phyloP scores from a whole-genome alignment of 2,329 filamentous ascomycete species.

The Botrytis porri region DNA sequence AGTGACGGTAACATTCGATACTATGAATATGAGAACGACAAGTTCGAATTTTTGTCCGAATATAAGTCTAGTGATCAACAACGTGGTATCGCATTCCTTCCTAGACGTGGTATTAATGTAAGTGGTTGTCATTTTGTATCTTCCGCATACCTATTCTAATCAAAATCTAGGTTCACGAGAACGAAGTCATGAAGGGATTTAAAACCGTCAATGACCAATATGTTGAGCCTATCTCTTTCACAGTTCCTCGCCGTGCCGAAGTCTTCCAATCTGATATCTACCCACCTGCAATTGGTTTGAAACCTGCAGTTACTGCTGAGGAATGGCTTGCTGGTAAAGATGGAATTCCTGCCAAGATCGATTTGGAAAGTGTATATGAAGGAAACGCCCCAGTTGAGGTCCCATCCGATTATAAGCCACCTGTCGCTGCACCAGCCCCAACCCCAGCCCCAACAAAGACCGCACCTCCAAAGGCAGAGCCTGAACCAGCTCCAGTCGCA shows the following conservation, averaged over 20 bases:
- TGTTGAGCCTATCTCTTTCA: conserved; percentile 96
- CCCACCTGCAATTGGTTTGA: conserved; percentile 76
- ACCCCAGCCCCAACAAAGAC: conserved; percentile 45
- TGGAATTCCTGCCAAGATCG: conserved; percentile 83
- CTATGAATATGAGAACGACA: conserved; percentile 97
- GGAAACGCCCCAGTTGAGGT: conserved; percentile 78
- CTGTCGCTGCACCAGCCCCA: conserved; percentile 44
- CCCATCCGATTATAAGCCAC: conserved; percentile 62
- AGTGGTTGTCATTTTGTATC: conserved; percentile 33
- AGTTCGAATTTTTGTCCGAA: conserved; percentile 95
- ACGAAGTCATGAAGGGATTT: conserved; percentile 92
- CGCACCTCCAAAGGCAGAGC: conserved; percentile 50
- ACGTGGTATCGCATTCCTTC: conserved; percentile 89
- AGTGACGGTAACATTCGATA: conserved; percentile 99
- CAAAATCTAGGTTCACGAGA: conserved; percentile 71
- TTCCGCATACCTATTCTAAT: conserved; percentile 26
- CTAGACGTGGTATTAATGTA: conserved; percentile 90
- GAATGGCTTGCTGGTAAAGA: conserved; percentile 90
- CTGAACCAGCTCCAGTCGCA: conserved; percentile 46
- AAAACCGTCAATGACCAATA: conserved; percentile 95
- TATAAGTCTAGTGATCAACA: conserved; percentile 97
- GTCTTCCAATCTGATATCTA: conserved; percentile 97
- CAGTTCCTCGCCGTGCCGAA: conserved; percentile 88
- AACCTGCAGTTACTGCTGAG: conserved; percentile 72
- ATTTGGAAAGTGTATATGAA: conserved; percentile 87